A percentile compares a stretch with the other conserved stretches of the same genome.
Conservation (phyloP, 2,329 filamentous ascomycete species). For the Akanthomyces muscarius region DNA sequence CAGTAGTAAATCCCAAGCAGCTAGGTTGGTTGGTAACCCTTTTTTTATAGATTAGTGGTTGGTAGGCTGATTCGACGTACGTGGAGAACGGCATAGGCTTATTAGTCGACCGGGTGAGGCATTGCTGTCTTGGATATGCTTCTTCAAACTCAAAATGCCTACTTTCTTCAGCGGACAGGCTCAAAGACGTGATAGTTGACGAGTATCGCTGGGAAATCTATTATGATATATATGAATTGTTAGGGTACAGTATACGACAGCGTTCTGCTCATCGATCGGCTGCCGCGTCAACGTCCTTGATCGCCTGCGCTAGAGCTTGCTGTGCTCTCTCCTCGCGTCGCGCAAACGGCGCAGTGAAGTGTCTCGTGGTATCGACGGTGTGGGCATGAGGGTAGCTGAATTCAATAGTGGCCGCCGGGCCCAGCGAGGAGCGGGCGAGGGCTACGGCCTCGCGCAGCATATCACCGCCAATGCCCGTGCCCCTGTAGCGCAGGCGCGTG, state of each 20-base stretch:
- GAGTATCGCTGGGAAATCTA: background rate
- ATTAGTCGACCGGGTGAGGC: background rate
- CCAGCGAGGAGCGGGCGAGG: slow-evolving; percentile 59
- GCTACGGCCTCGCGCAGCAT: slow-evolving; percentile 69
- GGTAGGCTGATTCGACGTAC: background rate
- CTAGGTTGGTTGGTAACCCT: background rate
- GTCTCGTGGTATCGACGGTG: slow-evolving; percentile 51
- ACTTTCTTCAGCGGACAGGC: too few species aligned
- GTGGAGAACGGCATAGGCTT: background rate
- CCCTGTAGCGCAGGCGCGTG: slow-evolving; percentile 64
- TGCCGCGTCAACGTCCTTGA: slow-evolving; percentile 20
- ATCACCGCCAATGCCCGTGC: slow-evolving; percentile 65
- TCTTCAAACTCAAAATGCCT: too few species aligned
- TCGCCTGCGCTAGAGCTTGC: slow-evolving; percentile 36
- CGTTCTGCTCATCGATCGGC: background rate
- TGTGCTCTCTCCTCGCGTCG: slow-evolving; percentile 52
- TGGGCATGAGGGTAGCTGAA: slow-evolving; percentile 79
- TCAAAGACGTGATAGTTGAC: too few species aligned
- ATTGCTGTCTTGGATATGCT: background rate
- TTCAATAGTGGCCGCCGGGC: slow-evolving; percentile 55
- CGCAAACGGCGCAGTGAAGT: slow-evolving; percentile 57
- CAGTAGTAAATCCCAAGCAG: too few species aligned
- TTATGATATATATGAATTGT: background rate
- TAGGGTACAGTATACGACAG: background rate
- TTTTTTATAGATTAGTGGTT: background rate